Conservation (phyloP, 1,139 yeast genomes). For the Kurtzmaniella quercitrusa region DNA sequence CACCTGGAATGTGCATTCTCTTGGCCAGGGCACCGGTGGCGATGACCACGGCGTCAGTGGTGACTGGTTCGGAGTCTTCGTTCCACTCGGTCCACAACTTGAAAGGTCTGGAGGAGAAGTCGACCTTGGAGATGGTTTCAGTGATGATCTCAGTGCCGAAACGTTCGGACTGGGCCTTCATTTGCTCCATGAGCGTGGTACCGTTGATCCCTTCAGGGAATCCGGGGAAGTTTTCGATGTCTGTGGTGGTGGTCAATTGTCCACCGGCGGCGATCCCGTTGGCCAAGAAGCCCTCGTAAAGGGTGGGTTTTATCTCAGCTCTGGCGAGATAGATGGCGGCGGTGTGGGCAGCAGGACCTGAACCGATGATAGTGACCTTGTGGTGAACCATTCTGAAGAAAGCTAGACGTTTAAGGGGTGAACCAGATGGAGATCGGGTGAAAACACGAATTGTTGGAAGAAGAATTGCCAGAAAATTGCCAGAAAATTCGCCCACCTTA, state of each 20-base stretch:
- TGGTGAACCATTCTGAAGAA: slow-evolving; percentile 67
- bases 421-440: not conserved
- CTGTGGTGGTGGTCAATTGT: slow-evolving; percentile 96
- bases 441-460: not conserved
- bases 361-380: slow-evolving; percentile 88
- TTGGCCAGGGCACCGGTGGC: slow-evolving; percentile 99
- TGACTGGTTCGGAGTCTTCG: slow-evolving; percentile 83
- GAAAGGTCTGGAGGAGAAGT: slow-evolving; percentile 80
- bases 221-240: slow-evolving; percentile 96
- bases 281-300: slow-evolving; percentile 95
- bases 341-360: slow-evolving; percentile 99
- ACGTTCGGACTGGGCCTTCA: slow-evolving; percentile 81
- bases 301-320: slow-evolving; percentile 90
- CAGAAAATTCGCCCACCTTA: not conserved
- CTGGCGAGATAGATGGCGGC: slow-evolving; percentile 96
- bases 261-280: slow-evolving; percentile 99
- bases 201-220: slow-evolving; percentile 95
- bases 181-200: slow-evolving; percentile 81
- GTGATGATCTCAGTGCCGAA: slow-evolving; percentile 94
- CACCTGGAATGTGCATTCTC: slow-evolving; percentile 92
- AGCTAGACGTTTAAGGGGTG: not conserved
- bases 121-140: slow-evolving; percentile 90
- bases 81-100: slow-evolving; percentile 95
- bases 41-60: slow-evolving; percentile 86
- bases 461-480: not conserved